phyloP scores from a whole-genome alignment of 192 early-diverging fungal genomes.

The Pilaira anomala region DNA sequence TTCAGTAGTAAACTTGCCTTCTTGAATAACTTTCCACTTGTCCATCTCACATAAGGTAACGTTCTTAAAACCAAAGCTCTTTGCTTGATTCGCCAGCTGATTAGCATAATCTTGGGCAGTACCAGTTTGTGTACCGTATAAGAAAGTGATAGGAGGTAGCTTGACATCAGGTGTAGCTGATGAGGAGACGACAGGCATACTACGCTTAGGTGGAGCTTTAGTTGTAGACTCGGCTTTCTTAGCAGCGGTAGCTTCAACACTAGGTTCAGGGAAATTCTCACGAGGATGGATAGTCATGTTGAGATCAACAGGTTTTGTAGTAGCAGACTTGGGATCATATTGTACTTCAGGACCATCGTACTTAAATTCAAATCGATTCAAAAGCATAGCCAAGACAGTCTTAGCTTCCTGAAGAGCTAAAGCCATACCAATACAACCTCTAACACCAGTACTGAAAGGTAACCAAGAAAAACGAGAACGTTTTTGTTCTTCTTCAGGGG shows the following conservation, averaged over 20 bases:
- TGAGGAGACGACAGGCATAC: background rate
- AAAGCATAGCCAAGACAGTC: conserved; percentile 44
- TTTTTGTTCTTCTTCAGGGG: conserved; percentile 28
- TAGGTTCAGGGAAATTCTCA: conserved; percentile 18
- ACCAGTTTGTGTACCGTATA: conserved; percentile 57
- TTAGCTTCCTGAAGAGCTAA: conserved; percentile 60
- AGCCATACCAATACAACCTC: conserved; percentile 38
- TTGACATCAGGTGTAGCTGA: background rate
- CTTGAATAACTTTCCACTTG: conserved; percentile 37
- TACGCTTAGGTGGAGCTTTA: background rate
- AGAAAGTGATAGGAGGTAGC: conserved; percentile 41
- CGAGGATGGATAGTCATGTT: conserved; percentile 28
- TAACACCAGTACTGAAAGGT: conserved; percentile 35
- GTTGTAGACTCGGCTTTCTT: background rate
- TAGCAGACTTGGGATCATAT: conserved; percentile 31
- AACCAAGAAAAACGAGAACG: conserved; percentile 29
- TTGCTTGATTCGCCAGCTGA: conserved; percentile 36
- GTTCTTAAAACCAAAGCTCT: conserved; percentile 39
- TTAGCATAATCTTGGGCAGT: conserved; percentile 49
- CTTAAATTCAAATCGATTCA: conserved; percentile 43
- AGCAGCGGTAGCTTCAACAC: background rate
- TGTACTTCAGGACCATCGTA: conserved; percentile 21
- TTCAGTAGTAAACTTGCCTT: conserved; percentile 16
- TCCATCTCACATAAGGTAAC: conserved; percentile 33
- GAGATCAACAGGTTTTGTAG: conserved; percentile 39